These are phyloP conservation scores for Salix brachista DNA, from an alignment of 345 rosid genomes.

Conservation along the genomic window DNA sequence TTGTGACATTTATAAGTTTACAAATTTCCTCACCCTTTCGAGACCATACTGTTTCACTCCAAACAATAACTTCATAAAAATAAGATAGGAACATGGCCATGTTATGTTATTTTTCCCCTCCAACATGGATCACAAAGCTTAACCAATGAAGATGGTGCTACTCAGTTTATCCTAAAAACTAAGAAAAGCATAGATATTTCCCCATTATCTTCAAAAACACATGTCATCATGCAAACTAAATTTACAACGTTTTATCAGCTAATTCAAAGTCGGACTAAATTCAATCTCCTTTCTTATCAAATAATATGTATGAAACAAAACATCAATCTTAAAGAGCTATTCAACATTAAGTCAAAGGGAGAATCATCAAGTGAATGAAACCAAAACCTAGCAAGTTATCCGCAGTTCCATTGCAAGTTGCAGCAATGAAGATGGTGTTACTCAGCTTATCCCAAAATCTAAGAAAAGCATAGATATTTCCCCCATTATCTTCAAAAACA, in stretches of 20 bases:
- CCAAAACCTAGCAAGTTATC: constrained; percentile 54
- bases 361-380: constrained; percentile 10
- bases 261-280: not conserved
- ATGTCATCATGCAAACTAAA: not conserved
- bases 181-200: not conserved
- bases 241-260: not conserved
- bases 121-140: constrained; percentile 1
- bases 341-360: not conserved
- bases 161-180: not conserved
- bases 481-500: no score
- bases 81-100: not conserved
- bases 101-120: not conserved
- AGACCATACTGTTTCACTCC: not conserved
- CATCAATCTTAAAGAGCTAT: constrained; percentile 10
- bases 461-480: not conserved
- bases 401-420: constrained; percentile 47
- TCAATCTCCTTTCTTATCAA: not conserved
- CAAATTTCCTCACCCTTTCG: not conserved
- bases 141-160: not conserved
- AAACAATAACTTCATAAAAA: not conserved
- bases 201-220: not conserved
- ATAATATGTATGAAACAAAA: constrained; percentile 7
- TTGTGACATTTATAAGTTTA: not conserved
- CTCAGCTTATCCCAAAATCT: not conserved
- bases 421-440: constrained; percentile 25